These are phyloP conservation scores for Pulveroboletus sp. DNA, from an alignment of 768 basidiomycete species.

Conservation along the genomic window DNA sequence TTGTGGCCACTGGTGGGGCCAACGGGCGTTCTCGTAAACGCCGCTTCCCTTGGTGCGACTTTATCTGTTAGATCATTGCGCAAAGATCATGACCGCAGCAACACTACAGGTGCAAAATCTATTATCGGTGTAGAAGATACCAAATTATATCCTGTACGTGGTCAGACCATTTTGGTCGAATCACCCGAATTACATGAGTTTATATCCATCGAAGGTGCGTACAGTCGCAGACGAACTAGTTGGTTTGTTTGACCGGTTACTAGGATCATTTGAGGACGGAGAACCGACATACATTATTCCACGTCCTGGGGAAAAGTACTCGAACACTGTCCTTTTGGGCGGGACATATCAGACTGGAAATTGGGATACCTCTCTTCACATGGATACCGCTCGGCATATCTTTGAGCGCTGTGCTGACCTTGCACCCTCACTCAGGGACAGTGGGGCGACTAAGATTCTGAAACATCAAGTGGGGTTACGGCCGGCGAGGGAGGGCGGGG, in stretches of 20 bases:
- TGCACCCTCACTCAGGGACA: conserved; percentile 33
- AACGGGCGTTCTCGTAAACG: conserved; percentile 50
- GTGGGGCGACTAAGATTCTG: conserved; percentile 41
- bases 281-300: conserved; percentile 60
- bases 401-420: conserved; percentile 43
- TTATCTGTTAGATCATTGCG: not conserved
- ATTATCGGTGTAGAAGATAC: conserved; percentile 83
- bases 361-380: conserved; percentile 50
- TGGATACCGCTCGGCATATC: conserved; percentile 41
- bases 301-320: conserved; percentile 42
- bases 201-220: conserved; percentile 26
- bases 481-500: conserved; percentile 53
- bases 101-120: conserved; percentile 53
- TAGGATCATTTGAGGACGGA: conserved; percentile 21
- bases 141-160: conserved; percentile 71
- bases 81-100: not conserved
- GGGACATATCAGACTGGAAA: conserved; percentile 51
- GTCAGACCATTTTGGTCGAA: conserved; percentile 76
- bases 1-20: conserved; percentile 38
- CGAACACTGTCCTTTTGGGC: conserved; percentile 50
- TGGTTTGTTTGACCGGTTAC: not conserved
- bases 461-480: conserved; percentile 58
- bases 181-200: conserved; percentile 58
- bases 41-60: conserved; percentile 50
- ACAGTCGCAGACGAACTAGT: not conserved